phyloP scores from a whole-genome alignment of 2,329 filamentous ascomycete genomes.

The Hypoxylon sp. region DNA sequence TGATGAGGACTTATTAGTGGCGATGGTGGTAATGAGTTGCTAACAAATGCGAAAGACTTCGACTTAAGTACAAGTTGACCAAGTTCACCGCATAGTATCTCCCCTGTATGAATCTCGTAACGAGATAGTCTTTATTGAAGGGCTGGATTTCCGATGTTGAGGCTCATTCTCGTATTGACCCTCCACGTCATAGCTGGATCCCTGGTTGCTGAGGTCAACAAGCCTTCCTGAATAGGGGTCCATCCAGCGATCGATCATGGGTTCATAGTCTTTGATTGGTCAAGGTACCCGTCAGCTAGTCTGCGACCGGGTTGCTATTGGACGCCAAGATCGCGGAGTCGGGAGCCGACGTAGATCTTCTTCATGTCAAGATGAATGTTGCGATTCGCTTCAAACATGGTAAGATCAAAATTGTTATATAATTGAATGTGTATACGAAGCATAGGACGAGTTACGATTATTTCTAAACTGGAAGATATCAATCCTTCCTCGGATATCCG shows the following conservation, averaged over 20 bases:
- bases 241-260: constrained; percentile 4
- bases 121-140: no score
- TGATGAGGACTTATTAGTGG: constrained; percentile 5
- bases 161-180: constrained; percentile 26
- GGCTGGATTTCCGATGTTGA: constrained; percentile 1
- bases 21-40: not conserved
- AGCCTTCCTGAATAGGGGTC: constrained; percentile 9
- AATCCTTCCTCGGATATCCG: no score
- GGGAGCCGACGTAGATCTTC: constrained; percentile 2
- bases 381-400: no score
- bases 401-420: no score
- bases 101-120: no score
- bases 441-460: no score
- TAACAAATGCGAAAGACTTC: no score
- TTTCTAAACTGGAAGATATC: no score
- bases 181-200: constrained; percentile 1
- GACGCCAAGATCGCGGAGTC: constrained; percentile 3
- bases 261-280: constrained; percentile 9
- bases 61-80: no score
- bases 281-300: constrained; percentile 6
- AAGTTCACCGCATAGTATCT: no score
- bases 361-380: no score
- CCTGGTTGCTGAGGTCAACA: constrained; percentile 4
- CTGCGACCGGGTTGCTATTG: constrained; percentile 7
- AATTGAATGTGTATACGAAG: no score